Percentiles rank a stretch among this genome's conserved stretches.
Evolutionary conservation across 2,329 filamentous ascomycete genomes (phyloP).

Genomic region (Knufia petricola): DNA sequence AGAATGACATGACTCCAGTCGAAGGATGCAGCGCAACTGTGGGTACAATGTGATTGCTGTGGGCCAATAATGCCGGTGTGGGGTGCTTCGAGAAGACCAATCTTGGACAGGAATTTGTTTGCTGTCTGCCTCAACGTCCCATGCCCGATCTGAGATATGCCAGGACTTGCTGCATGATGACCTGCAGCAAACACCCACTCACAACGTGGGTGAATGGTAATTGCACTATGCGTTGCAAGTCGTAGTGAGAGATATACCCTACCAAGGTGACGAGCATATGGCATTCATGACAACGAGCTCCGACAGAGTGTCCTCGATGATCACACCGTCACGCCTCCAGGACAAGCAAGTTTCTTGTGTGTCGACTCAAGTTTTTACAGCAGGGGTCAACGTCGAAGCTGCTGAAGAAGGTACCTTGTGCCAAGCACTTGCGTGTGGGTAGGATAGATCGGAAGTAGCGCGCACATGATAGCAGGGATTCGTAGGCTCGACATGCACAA

Average conservation of each 20-base stretch:
- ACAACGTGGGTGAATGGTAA: conserved; percentile 7
- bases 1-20: conserved; percentile 3
- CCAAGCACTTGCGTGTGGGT: neutral
- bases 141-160: conserved; percentile 3
- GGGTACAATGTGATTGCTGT: conserved; percentile 6
- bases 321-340: too few species aligned
- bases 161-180: conserved; percentile 1
- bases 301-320: too few species aligned
- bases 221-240: neutral
- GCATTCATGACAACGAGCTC: too few species aligned
- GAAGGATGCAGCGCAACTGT: neutral
- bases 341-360: too few species aligned
- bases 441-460: neutral
- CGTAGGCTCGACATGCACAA: neutral
- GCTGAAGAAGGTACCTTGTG: neutral
- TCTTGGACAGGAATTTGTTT: conserved; percentile 8
- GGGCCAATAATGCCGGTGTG: conserved; percentile 3
- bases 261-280: too few species aligned
- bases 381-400: neutral
- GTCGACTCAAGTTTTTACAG: neutral
- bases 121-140: neutral
- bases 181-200: conserved; percentile 10
- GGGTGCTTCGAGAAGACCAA: conserved; percentile 1
- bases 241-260: too few species aligned
- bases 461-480: neutral